Evolutionary conservation across 2,329 filamentous ascomycete genomes (phyloP).

Genomic region (Pseudocercospora cruenta): DNA sequence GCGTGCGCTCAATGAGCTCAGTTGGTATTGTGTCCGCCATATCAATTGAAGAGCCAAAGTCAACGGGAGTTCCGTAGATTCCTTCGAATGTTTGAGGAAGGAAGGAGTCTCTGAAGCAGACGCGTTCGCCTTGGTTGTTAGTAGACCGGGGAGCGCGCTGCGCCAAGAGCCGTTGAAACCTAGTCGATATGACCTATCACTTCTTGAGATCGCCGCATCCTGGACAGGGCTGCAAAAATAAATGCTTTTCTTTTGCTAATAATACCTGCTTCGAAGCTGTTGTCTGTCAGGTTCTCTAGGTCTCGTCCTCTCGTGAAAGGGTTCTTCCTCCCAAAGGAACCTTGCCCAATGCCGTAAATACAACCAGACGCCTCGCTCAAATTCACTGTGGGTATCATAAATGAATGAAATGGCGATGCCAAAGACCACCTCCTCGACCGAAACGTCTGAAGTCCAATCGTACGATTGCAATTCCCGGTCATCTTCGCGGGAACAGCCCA

Average conservation of each 20-base stretch:
- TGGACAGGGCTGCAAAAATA: background rate
- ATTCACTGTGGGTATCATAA: conserved; percentile 10
- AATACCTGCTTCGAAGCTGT: background rate
- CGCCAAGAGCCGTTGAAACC: no score
- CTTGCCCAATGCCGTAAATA: background rate
- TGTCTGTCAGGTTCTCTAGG: background rate
- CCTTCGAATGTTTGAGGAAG: background rate
- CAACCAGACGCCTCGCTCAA: conserved; percentile 3
- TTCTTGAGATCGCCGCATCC: background rate
- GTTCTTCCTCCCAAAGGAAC: background rate
- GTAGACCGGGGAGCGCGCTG: no score
- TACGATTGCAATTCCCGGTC: background rate
- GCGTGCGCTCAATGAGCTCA: conserved; percentile 5
- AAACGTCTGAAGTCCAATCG: background rate
- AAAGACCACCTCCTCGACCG: background rate
- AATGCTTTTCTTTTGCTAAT: background rate
- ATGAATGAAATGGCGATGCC: background rate
- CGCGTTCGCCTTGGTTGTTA: no score
- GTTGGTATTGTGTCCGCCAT: conserved; percentile 9
- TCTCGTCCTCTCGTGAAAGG: background rate
- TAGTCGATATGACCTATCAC: no score
- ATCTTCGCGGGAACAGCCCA: conserved; percentile 35
- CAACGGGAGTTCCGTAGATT: background rate
- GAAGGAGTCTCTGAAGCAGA: no score
- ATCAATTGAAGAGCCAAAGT: no score